phyloP scores from a whole-genome alignment of 495 filamentous ascomycete species.

The Niebla homalea region DNA sequence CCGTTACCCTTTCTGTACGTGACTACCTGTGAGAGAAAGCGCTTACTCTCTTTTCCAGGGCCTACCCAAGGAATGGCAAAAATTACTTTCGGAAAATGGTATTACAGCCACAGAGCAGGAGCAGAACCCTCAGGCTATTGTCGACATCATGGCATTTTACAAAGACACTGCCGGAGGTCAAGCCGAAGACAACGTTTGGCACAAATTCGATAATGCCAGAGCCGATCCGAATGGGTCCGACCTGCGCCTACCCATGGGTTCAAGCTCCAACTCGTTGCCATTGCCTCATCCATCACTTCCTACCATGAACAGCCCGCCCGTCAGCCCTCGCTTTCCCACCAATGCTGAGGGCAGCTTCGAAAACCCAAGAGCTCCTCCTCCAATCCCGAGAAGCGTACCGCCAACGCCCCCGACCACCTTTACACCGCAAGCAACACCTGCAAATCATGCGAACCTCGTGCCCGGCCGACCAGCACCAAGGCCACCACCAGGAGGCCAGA shows the following conservation, averaged over 20 bases:
- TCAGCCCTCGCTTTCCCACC: conserved; percentile 82
- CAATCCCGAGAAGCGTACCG: conserved; percentile 52
- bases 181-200: conserved; percentile 75
- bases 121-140: conserved; percentile 85
- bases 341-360: conserved; percentile 92
- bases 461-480: conserved; percentile 37
- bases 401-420: conserved; percentile 18
- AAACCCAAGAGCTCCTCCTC: conserved; percentile 86
- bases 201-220: conserved; percentile 82
- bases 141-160: conserved; percentile 92
- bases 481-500: conserved; percentile 49
- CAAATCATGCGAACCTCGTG: conserved; percentile 12
- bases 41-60: conserved; percentile 38
- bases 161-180: conserved; percentile 77
- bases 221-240: conserved; percentile 40
- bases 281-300: conserved; percentile 39
- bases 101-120: conserved; percentile 94
- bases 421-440: conserved; percentile 26
- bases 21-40: too few species aligned
- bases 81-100: conserved; percentile 84
- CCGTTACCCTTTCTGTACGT: too few species aligned
- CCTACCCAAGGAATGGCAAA: conserved; percentile 95
- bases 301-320: conserved; percentile 65
- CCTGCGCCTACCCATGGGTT: conserved; percentile 26
- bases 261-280: conserved; percentile 13